phyloP scores from a whole-genome alignment of 441 rosid genomes.

The Populus hybrid region DNA sequence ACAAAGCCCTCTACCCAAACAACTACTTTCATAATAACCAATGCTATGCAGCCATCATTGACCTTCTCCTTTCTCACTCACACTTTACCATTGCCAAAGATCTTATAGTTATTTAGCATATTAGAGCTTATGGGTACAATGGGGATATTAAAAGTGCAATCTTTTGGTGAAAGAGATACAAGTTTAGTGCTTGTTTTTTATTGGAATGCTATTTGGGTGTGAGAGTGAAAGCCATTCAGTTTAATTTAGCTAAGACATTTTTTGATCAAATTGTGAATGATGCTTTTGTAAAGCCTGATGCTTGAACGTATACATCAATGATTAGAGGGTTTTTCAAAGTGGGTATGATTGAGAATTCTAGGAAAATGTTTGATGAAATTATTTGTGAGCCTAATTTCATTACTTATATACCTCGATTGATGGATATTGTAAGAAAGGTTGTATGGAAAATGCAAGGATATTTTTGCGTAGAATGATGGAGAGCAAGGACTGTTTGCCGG shows the following conservation, averaged over 20 bases:
- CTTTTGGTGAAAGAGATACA: constrained; percentile 33
- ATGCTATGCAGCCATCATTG: constrained; percentile 33
- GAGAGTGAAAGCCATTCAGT: constrained; percentile 22
- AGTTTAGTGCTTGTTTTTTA: constrained; percentile 25
- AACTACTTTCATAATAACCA: constrained; percentile 22
- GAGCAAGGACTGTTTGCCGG: too few relatives aligned
- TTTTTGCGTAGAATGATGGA: too few relatives aligned
- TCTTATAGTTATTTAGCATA: constrained; percentile 28
- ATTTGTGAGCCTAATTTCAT: constrained; percentile 26
- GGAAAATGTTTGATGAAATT: constrained; percentile 44
- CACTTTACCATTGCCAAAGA: constrained; percentile 28
- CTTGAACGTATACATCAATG: constrained; percentile 33
- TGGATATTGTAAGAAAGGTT: too few relatives aligned
- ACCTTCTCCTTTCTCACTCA: constrained; percentile 33
- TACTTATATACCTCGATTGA: constrained; percentile 30
- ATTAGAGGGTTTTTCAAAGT: constrained; percentile 30
- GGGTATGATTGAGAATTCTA: constrained; percentile 36
- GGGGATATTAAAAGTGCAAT: constrained; percentile 30
- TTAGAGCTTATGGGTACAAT: constrained; percentile 29
- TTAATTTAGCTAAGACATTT: constrained; percentile 21
- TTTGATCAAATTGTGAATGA: constrained; percentile 27
- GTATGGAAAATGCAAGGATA: too few relatives aligned
- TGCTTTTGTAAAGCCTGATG: constrained; percentile 26
- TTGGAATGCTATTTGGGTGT: constrained; percentile 35
- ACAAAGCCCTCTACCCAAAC: constrained; percentile 33